Conservation (phyloP, 768 basidiomycete species). For the Podaxis carcinomalis region DNA sequence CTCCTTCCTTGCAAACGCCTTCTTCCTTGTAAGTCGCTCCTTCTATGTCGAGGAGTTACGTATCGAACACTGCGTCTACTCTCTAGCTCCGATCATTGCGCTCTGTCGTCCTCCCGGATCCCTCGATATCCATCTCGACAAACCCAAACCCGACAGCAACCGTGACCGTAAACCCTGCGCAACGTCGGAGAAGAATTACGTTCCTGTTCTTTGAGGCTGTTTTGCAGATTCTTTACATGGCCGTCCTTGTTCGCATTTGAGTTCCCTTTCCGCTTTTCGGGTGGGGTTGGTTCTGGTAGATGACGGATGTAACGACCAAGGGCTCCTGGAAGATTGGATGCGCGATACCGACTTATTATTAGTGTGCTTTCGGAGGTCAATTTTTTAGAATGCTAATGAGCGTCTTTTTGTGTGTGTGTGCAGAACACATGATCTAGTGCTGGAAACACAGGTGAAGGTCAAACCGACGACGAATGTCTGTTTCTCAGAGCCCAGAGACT, state of each 20-base stretch:
- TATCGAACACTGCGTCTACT: neutral
- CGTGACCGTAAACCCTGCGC: conserved; percentile 68
- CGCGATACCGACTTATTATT: neutral
- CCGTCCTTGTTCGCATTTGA: conserved; percentile 60
- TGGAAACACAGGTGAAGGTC: too few relatives aligned
- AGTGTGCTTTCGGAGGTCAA: neutral
- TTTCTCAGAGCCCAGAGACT: too few relatives aligned
- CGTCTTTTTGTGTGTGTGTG: too few relatives aligned
- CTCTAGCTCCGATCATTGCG: conserved; percentile 88
- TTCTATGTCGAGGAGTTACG: neutral
- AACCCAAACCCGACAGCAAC: conserved; percentile 39
- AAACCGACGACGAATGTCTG: too few relatives aligned
- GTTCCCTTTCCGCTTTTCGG: too few relatives aligned
- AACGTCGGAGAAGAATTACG: conserved; percentile 79
- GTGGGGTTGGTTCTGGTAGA: too few relatives aligned
- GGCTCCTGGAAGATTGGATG: neutral
- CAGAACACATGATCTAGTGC: too few relatives aligned
- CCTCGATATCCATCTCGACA: conserved; percentile 34
- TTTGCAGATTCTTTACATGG: conserved; percentile 83
- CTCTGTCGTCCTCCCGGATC: conserved; percentile 86
- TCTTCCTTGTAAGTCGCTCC: conserved; percentile 73
- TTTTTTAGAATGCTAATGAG: too few relatives aligned
- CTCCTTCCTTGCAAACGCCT: conserved; percentile 82
- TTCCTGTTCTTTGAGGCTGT: conserved; percentile 88
- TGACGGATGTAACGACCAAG: too few relatives aligned